These are phyloP conservation scores for Coemansia sp. DNA, from an alignment of 192 early-diverging fungal genomes.

Conservation along the genomic window DNA sequence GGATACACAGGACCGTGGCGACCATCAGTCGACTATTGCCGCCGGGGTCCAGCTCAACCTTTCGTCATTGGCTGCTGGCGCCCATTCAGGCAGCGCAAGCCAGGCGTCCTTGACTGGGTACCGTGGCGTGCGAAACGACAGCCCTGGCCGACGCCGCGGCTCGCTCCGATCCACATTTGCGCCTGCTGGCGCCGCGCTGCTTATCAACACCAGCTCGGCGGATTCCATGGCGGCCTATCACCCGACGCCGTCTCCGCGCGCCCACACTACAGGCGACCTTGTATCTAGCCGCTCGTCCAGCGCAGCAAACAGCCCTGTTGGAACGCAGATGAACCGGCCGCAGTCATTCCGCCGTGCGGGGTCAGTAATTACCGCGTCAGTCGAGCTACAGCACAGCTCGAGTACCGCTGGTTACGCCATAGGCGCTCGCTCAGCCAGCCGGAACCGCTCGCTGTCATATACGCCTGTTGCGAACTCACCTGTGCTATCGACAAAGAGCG, in stretches of 20 bases:
- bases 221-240: neutral
- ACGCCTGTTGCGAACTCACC: constrained; percentile 7
- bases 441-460: constrained; percentile 29
- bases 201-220: constrained; percentile 4
- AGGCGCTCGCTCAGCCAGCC: neutral
- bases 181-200: constrained; percentile 8
- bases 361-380: constrained; percentile 14
- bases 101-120: constrained; percentile 8
- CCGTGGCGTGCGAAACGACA: constrained; percentile 34
- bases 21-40: constrained; percentile 28
- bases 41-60: constrained; percentile 33
- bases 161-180: constrained; percentile 33
- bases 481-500: neutral
- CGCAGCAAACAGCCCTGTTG: constrained; percentile 13
- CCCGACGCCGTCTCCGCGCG: constrained; percentile 13
- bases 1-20: neutral
- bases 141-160: constrained; percentile 19
- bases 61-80: neutral
- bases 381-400: constrained; percentile 37
- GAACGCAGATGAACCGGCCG: constrained; percentile 8
- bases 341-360: constrained; percentile 18
- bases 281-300: constrained; percentile 9
- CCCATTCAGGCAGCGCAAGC: neutral
- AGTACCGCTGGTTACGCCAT: constrained; percentile 1
- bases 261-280: neutral